A percentile compares a stretch with the other conserved stretches of the same genome.
phyloP scores from a whole-genome alignment of 805 yeast genomes.

The Wickerhamomyces bisporus region DNA sequence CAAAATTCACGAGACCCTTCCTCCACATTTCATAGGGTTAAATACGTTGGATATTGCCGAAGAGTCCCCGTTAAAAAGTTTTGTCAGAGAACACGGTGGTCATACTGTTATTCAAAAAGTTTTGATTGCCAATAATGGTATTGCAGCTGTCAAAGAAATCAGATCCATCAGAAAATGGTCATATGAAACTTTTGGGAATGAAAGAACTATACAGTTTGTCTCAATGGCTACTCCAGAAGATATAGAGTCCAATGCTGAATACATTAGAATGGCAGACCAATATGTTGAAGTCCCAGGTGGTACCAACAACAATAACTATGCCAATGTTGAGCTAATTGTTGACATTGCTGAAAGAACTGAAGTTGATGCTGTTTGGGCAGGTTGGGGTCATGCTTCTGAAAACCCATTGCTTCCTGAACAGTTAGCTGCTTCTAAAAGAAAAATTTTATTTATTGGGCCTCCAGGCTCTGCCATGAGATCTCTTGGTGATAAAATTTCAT shows the following conservation, averaged over 20 bases:
- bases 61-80: constrained; percentile 73
- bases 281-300: constrained; percentile 99
- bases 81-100: constrained; percentile 81
- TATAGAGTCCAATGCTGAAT: constrained; percentile 93
- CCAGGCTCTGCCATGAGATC: constrained; percentile 99
- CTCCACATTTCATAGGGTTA: constrained; percentile 76
- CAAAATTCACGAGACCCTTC: constrained; percentile 37
- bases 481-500: constrained; percentile 96
- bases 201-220: constrained; percentile 86
- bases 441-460: constrained; percentile 93
- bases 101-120: constrained; percentile 90
- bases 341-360: constrained; percentile 95
- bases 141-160: constrained; percentile 98
- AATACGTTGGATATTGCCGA: constrained; percentile 75
- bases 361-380: constrained; percentile 99
- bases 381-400: constrained; percentile 99
- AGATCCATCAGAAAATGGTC: constrained; percentile 98
- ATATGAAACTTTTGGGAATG: constrained; percentile 97
- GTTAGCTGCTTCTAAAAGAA: constrained; percentile 88
- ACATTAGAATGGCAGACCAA: constrained; percentile 98
- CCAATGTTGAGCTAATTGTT: constrained; percentile 95
- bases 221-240: constrained; percentile 99
- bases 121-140: constrained; percentile 96
- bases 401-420: constrained; percentile 92
- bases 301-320: constrained; percentile 96